These are phyloP conservation scores for Dimocarpus longan DNA, from an alignment of 345 rosid genomes.

Conservation along the genomic window DNA sequence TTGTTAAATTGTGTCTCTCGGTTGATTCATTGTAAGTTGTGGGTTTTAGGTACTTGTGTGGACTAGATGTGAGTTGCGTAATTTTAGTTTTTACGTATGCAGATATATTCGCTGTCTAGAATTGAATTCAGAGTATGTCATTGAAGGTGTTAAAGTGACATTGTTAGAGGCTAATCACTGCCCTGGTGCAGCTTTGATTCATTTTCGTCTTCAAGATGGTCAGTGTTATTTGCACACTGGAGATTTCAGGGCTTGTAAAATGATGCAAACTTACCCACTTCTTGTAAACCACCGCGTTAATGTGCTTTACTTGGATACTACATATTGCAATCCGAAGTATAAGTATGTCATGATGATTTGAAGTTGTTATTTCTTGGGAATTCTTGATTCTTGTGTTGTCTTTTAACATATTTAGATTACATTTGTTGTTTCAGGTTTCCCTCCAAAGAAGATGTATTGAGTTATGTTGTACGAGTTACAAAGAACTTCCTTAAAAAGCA, in stretches of 20 bases:
- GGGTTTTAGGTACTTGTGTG: background rate
- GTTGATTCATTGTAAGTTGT: slow-evolving; percentile 53
- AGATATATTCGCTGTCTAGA: slow-evolving; percentile 66
- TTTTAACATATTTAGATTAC: background rate
- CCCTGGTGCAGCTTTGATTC: slow-evolving; percentile 77
- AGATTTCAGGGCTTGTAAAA: slow-evolving; percentile 78
- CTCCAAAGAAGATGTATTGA: slow-evolving; percentile 68
- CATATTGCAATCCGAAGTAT: slow-evolving; percentile 79
- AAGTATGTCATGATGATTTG: slow-evolving; percentile 32
- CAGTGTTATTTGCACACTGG: slow-evolving; percentile 73
- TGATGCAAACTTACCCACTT: slow-evolving; percentile 61
- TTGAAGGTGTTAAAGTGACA: slow-evolving; percentile 60
- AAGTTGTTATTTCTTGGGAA: slow-evolving; percentile 1
- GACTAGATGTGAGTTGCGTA: background rate
- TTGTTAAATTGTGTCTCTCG: slow-evolving; percentile 58
- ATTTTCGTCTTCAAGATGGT: slow-evolving; percentile 58
- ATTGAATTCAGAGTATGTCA: slow-evolving; percentile 46
- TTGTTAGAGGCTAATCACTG: slow-evolving; percentile 81
- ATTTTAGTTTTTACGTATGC: background rate
- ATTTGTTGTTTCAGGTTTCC: slow-evolving; percentile 58
- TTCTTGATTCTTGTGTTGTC: slow-evolving; percentile 9
- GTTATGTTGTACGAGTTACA: slow-evolving; percentile 56
- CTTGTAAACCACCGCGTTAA: slow-evolving; percentile 53
- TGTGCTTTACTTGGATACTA: slow-evolving; percentile 75
- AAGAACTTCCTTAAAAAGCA: slow-evolving; percentile 57